phyloP scores from a whole-genome alignment of 75 land plant genomes.

The Picea glauca region DNA sequence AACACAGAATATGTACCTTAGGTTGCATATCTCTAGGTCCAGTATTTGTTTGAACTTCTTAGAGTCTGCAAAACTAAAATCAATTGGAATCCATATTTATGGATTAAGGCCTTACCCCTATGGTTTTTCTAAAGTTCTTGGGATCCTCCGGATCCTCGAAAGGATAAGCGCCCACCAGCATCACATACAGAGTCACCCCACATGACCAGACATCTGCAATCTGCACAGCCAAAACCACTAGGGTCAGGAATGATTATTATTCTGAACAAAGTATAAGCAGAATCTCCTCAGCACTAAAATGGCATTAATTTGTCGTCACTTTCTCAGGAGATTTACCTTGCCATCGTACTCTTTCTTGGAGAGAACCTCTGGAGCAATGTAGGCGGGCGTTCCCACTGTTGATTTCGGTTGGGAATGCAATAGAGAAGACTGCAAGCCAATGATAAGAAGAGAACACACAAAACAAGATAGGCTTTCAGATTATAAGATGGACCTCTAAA shows the following conservation, averaged over 20 bases:
- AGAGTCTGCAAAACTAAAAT: neutral
- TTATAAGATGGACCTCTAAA: neutral
- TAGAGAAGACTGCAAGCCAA: slow-evolving; percentile 34
- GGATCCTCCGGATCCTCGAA: slow-evolving; percentile 94
- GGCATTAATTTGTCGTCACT: too few species aligned
- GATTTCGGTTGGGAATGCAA: slow-evolving; percentile 63
- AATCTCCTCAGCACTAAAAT: too few species aligned
- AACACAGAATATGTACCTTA: too few species aligned
- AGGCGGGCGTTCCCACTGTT: slow-evolving; percentile 64
- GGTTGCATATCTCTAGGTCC: too few species aligned
- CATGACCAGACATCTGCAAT: slow-evolving; percentile 96
- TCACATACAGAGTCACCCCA: slow-evolving; percentile 89
- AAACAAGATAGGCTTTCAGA: neutral
- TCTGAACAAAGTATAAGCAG: too few species aligned
- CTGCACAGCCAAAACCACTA: slow-evolving; percentile 21
- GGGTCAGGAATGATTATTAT: neutral
- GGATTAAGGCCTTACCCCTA: slow-evolving; percentile 44
- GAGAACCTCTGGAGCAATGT: slow-evolving; percentile 60
- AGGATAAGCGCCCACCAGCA: slow-evolving; percentile 91
- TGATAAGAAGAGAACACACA: neutral
- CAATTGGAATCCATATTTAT: neutral
- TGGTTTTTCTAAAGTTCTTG: slow-evolving; percentile 75
- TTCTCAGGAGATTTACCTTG: slow-evolving; percentile 23
- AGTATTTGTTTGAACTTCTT: too few species aligned
- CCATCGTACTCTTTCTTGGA: slow-evolving; percentile 53